phyloP scores from a whole-genome alignment of 2,329 filamentous ascomycete species.

The Venturia nashicola region DNA sequence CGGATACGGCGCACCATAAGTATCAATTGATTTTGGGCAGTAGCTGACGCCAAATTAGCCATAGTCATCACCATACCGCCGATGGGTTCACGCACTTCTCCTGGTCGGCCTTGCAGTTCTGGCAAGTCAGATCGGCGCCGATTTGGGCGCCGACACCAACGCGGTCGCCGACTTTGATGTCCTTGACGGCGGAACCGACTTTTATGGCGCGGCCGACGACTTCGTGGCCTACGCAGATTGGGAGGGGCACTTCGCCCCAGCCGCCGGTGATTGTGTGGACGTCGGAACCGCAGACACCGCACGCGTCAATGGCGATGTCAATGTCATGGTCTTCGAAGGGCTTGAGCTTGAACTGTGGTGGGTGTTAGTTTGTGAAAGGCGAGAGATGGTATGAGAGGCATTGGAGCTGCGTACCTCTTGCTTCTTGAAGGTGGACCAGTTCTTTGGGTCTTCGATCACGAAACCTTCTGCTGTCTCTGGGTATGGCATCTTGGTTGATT shows the following conservation, averaged over 20 bases:
- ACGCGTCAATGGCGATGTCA: constrained; percentile 75
- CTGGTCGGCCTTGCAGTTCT: constrained; percentile 38
- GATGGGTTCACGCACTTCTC: constrained; percentile 30
- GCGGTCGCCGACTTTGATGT: constrained; percentile 32
- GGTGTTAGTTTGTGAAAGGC: neutral
- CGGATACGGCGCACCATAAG: constrained; percentile 36
- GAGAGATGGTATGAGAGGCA: neutral
- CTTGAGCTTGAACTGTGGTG: constrained; percentile 55
- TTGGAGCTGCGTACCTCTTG: constrained; percentile 31
- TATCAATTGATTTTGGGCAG: constrained; percentile 25
- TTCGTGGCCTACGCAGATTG: constrained; percentile 56
- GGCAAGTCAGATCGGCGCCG: constrained; percentile 36
- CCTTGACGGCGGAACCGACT: constrained; percentile 37
- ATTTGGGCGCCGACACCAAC: constrained; percentile 40
- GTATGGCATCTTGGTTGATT: constrained; percentile 32
- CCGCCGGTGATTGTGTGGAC: constrained; percentile 41
- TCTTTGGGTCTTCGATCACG: constrained; percentile 43
- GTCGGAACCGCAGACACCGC: constrained; percentile 46
- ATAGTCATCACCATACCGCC: neutral
- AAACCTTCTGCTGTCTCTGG: constrained; percentile 39
- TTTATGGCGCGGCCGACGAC: constrained; percentile 37
- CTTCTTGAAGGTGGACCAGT: constrained; percentile 47
- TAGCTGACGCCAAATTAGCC: neutral
- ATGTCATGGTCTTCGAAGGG: constrained; percentile 79
- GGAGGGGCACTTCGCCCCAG: constrained; percentile 50